phyloP scores from a whole-genome alignment of 2,329 filamentous ascomycete species.

The Rosellinia necatrix region DNA sequence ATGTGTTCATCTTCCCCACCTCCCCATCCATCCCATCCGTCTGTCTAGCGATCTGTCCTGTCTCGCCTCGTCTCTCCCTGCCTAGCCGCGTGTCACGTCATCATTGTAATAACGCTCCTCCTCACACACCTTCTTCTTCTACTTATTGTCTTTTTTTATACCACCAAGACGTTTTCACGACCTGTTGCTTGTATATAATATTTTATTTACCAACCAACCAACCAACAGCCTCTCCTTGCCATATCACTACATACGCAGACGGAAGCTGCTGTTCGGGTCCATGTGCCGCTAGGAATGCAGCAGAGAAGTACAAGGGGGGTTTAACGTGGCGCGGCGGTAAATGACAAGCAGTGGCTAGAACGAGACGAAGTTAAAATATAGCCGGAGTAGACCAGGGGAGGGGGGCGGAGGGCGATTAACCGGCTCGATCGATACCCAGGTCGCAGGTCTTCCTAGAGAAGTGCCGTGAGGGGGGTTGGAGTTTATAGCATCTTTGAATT shows the following conservation, averaged over 20 bases:
- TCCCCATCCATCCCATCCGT: background rate
- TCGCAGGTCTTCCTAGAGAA: too few relatives aligned
- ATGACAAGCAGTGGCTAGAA: too few relatives aligned
- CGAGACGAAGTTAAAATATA: too few relatives aligned
- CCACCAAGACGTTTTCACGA: background rate
- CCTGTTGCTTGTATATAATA: conserved; percentile 16
- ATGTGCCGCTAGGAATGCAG: background rate
- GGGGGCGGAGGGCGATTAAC: too few relatives aligned
- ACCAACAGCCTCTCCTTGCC: background rate
- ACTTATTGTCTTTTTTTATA: background rate
- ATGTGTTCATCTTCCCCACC: conserved; percentile 15
- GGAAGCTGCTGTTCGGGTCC: background rate
- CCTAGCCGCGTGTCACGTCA: background rate
- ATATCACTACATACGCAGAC: background rate
- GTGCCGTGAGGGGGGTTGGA: too few relatives aligned
- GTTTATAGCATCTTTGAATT: too few relatives aligned
- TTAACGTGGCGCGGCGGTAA: background rate
- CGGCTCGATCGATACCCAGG: too few relatives aligned
- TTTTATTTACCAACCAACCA: background rate
- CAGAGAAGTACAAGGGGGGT: background rate
- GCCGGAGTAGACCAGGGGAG: too few relatives aligned
- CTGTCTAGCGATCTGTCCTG: background rate
- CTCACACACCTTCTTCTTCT: background rate
- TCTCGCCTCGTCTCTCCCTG: background rate
- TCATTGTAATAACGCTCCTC: background rate